Evolutionary conservation across 768 basidiomycete species (phyloP).

Genomic region (Hygrocybe punicea): DNA sequence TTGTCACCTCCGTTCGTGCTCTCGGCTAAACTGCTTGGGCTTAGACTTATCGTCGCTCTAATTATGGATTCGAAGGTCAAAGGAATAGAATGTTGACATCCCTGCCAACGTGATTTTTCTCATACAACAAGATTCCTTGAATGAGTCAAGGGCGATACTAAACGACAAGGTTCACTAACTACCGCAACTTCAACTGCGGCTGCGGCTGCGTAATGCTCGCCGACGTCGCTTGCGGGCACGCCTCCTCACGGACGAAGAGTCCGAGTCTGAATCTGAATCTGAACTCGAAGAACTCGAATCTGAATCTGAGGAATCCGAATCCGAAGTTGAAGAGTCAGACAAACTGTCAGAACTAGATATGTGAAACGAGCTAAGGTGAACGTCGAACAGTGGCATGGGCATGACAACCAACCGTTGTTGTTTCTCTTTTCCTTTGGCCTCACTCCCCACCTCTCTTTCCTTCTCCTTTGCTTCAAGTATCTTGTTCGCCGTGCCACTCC

Average conservation of each 20-base stretch:
- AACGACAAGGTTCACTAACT: neutral
- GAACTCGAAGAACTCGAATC: constrained; percentile 40
- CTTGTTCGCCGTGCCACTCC: constrained; percentile 77
- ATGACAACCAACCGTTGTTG: constrained; percentile 30
- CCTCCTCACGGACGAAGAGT: constrained; percentile 22
- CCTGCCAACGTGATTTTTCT: neutral
- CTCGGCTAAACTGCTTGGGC: neutral
- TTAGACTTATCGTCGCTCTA: constrained; percentile 79
- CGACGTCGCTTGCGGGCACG: constrained; percentile 26
- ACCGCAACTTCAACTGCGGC: neutral
- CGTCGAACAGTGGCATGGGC: neutral
- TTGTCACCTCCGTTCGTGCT: neutral
- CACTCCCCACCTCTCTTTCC: constrained; percentile 48
- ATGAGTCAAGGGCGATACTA: neutral
- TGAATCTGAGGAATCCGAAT: constrained; percentile 41
- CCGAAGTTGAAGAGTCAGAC: constrained; percentile 22
- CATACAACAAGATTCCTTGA: neutral
- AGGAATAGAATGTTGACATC: constrained; percentile 36
- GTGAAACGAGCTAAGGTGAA: constrained; percentile 22
- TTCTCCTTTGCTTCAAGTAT: constrained; percentile 84
- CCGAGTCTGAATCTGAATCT: constrained; percentile 14
- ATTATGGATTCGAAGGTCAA: constrained; percentile 84
- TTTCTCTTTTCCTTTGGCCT: constrained; percentile 34
- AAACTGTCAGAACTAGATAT: constrained; percentile 43
- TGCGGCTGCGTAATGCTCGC: constrained; percentile 2